These are phyloP conservation scores for Syzygium aqueum DNA, from an alignment of 345 rosid genomes.

Conservation along the genomic window DNA sequence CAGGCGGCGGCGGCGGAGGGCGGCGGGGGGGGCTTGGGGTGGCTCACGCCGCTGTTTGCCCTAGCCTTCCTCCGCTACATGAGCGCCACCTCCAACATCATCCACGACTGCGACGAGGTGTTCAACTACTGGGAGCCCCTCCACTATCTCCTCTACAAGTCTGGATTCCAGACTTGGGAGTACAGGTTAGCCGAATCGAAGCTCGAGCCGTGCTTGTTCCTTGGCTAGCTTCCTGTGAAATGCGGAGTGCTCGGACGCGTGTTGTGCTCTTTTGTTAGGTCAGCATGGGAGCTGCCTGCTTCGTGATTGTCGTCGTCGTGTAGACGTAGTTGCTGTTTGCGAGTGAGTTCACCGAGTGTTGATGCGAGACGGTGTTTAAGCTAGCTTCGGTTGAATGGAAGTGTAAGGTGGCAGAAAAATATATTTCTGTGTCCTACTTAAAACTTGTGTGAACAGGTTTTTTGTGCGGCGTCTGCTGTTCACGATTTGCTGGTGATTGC, in stretches of 20 bases:
- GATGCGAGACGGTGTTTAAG: neutral
- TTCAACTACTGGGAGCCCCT: slow-evolving; percentile 99
- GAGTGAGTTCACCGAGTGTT: neutral
- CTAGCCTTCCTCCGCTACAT: slow-evolving; percentile 78
- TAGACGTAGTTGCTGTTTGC: neutral
- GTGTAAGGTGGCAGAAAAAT: neutral
- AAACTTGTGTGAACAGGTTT: neutral
- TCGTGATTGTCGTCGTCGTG: neutral
- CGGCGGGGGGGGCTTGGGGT: slow-evolving; percentile 50
- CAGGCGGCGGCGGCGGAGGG: slow-evolving; percentile 11
- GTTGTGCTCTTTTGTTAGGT: neutral
- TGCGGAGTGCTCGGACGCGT: neutral
- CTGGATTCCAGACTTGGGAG: slow-evolving; percentile 98
- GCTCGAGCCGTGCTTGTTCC: neutral
- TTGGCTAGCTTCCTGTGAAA: neutral
- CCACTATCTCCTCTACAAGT: slow-evolving; percentile 78
- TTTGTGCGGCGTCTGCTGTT: neutral
- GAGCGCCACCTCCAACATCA: slow-evolving; percentile 95
- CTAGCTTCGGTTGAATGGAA: neutral
- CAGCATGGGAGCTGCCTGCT: neutral
- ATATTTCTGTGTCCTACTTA: neutral
- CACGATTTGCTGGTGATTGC: neutral
- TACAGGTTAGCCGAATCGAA: slow-evolving; percentile 42
- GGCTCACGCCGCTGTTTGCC: slow-evolving; percentile 68
- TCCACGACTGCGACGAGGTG: slow-evolving; percentile 98